phyloP scores from a whole-genome alignment of 805 yeast species.

The Zygosaccharomyces rouxii region DNA sequence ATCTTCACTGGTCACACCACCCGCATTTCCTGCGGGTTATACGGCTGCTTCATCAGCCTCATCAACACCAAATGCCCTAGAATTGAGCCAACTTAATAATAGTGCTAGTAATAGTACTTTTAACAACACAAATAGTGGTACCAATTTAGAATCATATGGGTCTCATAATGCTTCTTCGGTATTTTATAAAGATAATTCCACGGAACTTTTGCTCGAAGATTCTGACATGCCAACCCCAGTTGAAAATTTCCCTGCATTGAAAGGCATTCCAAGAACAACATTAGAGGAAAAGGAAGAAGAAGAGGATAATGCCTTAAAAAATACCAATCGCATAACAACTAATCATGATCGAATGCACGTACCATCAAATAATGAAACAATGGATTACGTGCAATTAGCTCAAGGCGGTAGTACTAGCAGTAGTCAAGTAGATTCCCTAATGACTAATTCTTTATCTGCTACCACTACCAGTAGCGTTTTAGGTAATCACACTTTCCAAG shows the following conservation, averaged over 20 bases:
- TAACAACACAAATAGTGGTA: conserved; percentile 1
- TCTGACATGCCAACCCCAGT: conserved; percentile 19
- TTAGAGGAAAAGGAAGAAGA: conserved; percentile 16
- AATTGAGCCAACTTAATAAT: conserved; percentile 9
- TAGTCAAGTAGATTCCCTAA: conserved; percentile 25
- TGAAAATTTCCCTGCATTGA: conserved; percentile 17
- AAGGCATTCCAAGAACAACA: conserved; percentile 16
- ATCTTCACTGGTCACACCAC: conserved; percentile 17
- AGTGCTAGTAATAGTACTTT: conserved; percentile 3
- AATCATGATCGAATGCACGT: not conserved
- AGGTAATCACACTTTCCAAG: conserved; percentile 10
- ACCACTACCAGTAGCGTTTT: conserved; percentile 12
- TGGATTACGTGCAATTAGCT: conserved; percentile 11
- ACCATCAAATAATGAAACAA: conserved; percentile 4
- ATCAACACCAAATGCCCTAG: conserved; percentile 23
- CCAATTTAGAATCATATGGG: conserved; percentile 3
- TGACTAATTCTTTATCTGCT: conserved; percentile 26
- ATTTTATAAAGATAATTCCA: conserved; percentile 11
- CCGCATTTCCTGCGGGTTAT: conserved; percentile 14
- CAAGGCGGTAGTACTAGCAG: conserved; percentile 23
- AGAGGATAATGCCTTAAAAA: not conserved
- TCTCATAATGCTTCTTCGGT: conserved; percentile 7
- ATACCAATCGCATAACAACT: not conserved
- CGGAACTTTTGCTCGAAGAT: conserved; percentile 11
- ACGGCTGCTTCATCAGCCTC: conserved; percentile 20